Conservation (phyloP, 2,329 filamentous ascomycete species). For the Ceratocystis albifundus region DNA sequence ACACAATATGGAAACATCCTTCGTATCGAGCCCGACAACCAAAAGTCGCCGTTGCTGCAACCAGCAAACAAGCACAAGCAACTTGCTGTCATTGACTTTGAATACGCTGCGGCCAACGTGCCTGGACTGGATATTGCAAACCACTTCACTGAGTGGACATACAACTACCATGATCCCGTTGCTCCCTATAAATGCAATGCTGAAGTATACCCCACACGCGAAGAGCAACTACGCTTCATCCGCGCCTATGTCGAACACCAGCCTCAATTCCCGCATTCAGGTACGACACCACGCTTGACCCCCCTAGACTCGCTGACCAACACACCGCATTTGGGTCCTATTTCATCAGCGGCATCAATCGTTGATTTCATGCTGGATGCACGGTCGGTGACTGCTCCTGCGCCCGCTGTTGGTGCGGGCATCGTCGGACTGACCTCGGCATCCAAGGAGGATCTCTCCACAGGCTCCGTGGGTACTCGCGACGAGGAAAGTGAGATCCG, state of each 20-base stretch:
- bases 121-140: constrained; percentile 89
- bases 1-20: constrained; percentile 98
- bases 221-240: constrained; percentile 77
- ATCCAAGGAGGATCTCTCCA: constrained; percentile 42
- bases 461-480: constrained; percentile 36
- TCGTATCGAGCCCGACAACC: constrained; percentile 52
- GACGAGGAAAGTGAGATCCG: constrained; percentile 56
- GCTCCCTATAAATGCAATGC: constrained; percentile 56
- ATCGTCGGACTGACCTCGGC: constrained; percentile 28
- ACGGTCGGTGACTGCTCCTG: constrained; percentile 40
- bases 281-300: constrained; percentile 40
- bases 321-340: constrained; percentile 32
- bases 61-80: constrained; percentile 93
- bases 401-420: constrained; percentile 32
- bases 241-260: constrained; percentile 76
- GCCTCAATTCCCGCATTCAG: constrained; percentile 49
- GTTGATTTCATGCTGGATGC: constrained; percentile 73
- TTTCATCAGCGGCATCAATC: constrained; percentile 40
- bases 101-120: constrained; percentile 84
- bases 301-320: constrained; percentile 34
- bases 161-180: constrained; percentile 78
- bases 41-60: constrained; percentile 75
- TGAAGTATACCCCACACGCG: constrained; percentile 58
- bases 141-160: constrained; percentile 96
- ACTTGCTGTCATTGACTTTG: constrained; percentile 94